Percentiles rank a stretch among this genome's conserved stretches.
phyloP scores from a whole-genome alignment of 73 alveolate species.

The Tetrahymena malaccensis region DNA sequence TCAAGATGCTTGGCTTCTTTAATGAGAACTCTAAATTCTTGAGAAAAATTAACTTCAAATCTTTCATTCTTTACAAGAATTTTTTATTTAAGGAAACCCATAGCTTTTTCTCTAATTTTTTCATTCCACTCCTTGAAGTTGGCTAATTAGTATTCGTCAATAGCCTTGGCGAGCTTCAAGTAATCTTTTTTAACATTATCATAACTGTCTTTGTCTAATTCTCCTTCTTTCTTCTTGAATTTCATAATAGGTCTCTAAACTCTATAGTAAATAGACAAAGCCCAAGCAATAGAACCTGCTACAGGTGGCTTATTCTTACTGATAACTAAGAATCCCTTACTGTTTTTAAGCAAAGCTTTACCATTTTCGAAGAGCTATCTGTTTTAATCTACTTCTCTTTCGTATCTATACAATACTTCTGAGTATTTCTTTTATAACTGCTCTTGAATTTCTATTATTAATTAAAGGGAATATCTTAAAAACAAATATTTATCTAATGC shows the following conservation, averaged over 20 bases:
- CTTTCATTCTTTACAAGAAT: slow-evolving; percentile 62
- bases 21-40: slow-evolving; percentile 81
- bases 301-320: slow-evolving; percentile 97
- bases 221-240: slow-evolving; percentile 43
- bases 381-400: slow-evolving; percentile 82
- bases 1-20: slow-evolving; percentile 91
- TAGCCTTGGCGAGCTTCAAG: slow-evolving; percentile 76
- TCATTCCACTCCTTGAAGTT: slow-evolving; percentile 85
- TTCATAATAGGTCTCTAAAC: slow-evolving; percentile 90
- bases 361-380: slow-evolving; percentile 72
- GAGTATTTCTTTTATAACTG: slow-evolving; percentile 85
- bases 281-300: slow-evolving; percentile 99
- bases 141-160: slow-evolving; percentile 76
- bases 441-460: slow-evolving; percentile 57
- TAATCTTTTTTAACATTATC: slow-evolving; percentile 74
- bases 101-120: slow-evolving; percentile 77
- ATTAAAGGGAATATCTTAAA: neutral
- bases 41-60: slow-evolving; percentile 71
- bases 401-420: slow-evolving; percentile 77
- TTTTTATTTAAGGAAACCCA: slow-evolving; percentile 70
- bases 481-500: neutral
- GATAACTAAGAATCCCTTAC: slow-evolving; percentile 93
- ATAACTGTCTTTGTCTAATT: slow-evolving; percentile 61
- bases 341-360: slow-evolving; percentile 78
- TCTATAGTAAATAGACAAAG: slow-evolving; percentile 83